A percentile compares a stretch with the other conserved stretches of the same genome.
These are phyloP conservation scores for Jackrogersella multiformis DNA, from an alignment of 495 filamentous ascomycete species.

Conservation along the genomic window DNA sequence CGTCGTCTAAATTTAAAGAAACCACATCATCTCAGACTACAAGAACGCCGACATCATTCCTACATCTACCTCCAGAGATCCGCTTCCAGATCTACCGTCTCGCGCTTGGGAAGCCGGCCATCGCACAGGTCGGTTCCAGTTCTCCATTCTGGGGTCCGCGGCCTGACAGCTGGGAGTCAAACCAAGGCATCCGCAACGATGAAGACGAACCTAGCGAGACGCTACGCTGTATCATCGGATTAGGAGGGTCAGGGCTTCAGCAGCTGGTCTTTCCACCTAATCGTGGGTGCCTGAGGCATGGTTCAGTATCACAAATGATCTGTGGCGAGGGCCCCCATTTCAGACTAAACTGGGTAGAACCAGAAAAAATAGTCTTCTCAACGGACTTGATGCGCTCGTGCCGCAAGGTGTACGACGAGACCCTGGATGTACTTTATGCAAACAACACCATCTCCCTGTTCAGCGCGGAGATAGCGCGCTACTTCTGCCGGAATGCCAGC, in stretches of 20 bases:
- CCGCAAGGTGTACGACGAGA: slow-evolving; percentile 23
- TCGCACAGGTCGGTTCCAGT: slow-evolving; percentile 4
- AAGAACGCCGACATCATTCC: slow-evolving; percentile 18
- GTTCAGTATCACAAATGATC: slow-evolving; percentile 10
- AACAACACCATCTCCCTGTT: slow-evolving; percentile 35
- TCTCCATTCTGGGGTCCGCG: slow-evolving; percentile 20
- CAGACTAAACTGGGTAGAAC: background rate
- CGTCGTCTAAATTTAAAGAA: background rate
- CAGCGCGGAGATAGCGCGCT: slow-evolving; percentile 30
- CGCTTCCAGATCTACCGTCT: slow-evolving; percentile 30
- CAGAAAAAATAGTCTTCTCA: background rate
- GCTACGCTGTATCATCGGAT: slow-evolving; percentile 11
- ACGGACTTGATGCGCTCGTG: slow-evolving; percentile 24
- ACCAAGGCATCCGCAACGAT: slow-evolving; percentile 33
- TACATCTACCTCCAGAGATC: slow-evolving; percentile 32
- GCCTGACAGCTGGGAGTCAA: slow-evolving; percentile 4
- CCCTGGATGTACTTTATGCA: slow-evolving; percentile 25
- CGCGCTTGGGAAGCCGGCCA: background rate
- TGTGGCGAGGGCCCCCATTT: slow-evolving; percentile 16
- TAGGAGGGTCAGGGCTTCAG: slow-evolving; percentile 21
- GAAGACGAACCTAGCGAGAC: slow-evolving; percentile 20
- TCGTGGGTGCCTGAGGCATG: slow-evolving; percentile 18
- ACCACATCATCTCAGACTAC: background rate
- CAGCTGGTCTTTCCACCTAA: slow-evolving; percentile 15
- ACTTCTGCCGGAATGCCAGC: slow-evolving; percentile 31